These are phyloP conservation scores for Suillus luteus DNA, from an alignment of 768 basidiomycete genomes.

Conservation along the genomic window DNA sequence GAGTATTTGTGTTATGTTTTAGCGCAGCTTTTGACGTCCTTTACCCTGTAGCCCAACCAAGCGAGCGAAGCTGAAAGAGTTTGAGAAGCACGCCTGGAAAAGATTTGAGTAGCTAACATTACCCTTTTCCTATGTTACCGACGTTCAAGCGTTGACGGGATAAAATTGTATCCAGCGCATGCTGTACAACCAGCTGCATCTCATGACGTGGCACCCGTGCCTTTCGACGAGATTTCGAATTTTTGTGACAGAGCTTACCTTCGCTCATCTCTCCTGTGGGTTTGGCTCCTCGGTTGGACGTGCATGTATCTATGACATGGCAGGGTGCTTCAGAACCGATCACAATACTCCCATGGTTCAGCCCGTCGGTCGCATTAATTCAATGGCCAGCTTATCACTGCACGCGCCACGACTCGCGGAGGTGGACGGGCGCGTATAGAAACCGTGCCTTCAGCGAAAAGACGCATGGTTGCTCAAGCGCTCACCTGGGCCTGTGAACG, in stretches of 20 bases:
- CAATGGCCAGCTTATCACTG: neutral
- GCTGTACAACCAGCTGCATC: neutral
- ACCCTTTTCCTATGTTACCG: neutral
- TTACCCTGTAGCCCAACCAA: conserved; percentile 25
- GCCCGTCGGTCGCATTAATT: neutral
- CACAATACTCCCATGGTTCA: neutral
- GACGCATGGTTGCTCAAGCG: neutral
- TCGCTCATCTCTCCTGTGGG: neutral
- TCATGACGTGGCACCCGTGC: neutral
- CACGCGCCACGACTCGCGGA: neutral
- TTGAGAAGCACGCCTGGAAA: conserved; percentile 83
- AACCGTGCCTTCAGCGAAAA: neutral
- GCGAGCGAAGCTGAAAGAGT: conserved; percentile 54
- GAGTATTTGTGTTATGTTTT: conserved; percentile 30
- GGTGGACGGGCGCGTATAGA: neutral
- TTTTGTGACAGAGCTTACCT: neutral
- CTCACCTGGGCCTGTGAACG: neutral
- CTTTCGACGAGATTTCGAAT: neutral
- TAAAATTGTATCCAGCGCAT: neutral
- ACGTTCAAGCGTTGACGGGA: neutral
- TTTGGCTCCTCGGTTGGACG: neutral
- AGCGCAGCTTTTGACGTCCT: neutral
- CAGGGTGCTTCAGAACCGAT: neutral
- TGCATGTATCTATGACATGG: neutral
- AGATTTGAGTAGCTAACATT: conserved; percentile 50